These are phyloP conservation scores for Metarhizium sp. DNA, from an alignment of 2,329 filamentous ascomycete species.

Conservation along the genomic window DNA sequence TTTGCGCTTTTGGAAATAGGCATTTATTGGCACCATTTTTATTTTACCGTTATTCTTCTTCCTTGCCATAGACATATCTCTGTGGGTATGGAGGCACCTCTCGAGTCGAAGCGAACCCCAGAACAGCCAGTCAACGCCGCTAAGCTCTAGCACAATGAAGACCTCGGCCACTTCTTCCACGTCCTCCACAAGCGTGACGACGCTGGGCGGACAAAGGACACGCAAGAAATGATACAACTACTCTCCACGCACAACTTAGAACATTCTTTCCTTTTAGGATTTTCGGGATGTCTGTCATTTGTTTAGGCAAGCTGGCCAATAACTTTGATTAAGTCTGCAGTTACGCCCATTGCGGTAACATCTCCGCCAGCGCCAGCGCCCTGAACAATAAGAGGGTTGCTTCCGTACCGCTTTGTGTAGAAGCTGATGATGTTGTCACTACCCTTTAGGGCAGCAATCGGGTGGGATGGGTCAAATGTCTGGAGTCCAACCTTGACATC, in stretches of 20 bases:
- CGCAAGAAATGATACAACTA: constrained; percentile 3
- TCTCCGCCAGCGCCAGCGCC: constrained; percentile 90
- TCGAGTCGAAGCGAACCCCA: constrained; percentile 10
- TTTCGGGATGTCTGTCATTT: constrained; percentile 10
- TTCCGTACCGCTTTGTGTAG: constrained; percentile 90
- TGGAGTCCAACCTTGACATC: constrained; percentile 86
- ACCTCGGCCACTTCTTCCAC: not conserved
- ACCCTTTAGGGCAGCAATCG: constrained; percentile 89
- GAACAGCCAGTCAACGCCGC: not conserved
- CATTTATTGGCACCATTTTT: constrained; percentile 35
- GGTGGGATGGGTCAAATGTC: constrained; percentile 77
- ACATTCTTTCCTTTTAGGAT: not conserved
- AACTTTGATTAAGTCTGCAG: constrained; percentile 86
- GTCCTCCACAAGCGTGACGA: not conserved
- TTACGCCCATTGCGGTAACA: constrained; percentile 96
- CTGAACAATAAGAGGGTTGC: constrained; percentile 86
- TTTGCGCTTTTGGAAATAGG: constrained; percentile 18
- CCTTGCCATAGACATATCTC: constrained; percentile 38
- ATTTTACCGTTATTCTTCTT: constrained; percentile 37
- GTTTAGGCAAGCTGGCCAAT: constrained; percentile 54
- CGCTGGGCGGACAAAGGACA: constrained; percentile 2
- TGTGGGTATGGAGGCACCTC: constrained; percentile 43
- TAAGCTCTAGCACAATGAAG: not conserved
- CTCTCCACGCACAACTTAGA: not conserved
- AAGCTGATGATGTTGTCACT: constrained; percentile 99